phyloP scores from a whole-genome alignment of 176 grass and related monocot genomes.

The Zoysia japonica region DNA sequence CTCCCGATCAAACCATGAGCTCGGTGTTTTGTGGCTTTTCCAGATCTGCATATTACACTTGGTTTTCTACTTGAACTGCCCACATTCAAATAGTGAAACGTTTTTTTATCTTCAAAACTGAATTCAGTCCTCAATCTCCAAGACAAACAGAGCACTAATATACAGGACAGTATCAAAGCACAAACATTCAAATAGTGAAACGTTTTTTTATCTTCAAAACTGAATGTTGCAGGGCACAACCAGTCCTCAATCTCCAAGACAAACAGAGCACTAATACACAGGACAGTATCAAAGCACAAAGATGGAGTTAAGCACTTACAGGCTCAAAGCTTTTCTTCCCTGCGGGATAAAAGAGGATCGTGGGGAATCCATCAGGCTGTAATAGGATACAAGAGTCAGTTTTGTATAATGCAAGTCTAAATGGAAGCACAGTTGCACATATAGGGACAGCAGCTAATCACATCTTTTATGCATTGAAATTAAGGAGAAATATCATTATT shows the following conservation, averaged over 20 bases:
- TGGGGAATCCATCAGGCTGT: constrained; percentile 89
- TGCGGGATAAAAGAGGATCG: constrained; percentile 89
- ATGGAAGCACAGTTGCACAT: constrained; percentile 4
- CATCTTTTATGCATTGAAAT: constrained; percentile 16
- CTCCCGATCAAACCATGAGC: background rate
- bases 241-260: background rate
- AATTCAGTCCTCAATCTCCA: background rate
- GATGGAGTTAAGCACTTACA: constrained; percentile 49
- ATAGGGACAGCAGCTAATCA: background rate
- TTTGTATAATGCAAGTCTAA: constrained; percentile 14
- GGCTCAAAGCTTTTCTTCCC: constrained; percentile 96
- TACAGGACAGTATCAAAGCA: background rate
- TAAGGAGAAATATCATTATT: constrained; percentile 17
- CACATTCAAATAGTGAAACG: background rate
- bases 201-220: background rate
- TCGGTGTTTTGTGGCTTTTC: background rate
- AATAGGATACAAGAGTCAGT: constrained; percentile 34
- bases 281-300: constrained; percentile 1
- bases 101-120: background rate
- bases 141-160: background rate
- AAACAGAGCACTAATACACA: background rate
- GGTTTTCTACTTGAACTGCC: constrained; percentile 3
- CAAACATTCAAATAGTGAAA: too few species aligned
- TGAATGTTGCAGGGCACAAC: background rate
- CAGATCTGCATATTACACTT: background rate